Base-by-base conservation (phyloP, 495 filamentous ascomycete species). In the Trichoderma virens region DNA sequence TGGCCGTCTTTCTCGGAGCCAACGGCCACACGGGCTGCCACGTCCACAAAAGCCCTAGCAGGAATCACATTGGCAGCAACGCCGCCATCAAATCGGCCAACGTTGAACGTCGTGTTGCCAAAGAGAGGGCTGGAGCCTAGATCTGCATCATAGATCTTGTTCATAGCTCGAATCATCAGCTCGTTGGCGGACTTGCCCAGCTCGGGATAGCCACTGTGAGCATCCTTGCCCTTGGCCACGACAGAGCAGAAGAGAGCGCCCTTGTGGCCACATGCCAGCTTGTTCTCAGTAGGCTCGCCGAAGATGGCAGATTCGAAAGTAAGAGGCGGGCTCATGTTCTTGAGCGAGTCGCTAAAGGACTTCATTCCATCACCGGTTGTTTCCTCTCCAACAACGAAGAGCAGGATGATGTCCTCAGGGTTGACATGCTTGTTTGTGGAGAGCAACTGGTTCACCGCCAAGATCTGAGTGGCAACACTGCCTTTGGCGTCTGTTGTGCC, bases 361-460 rank as follows among this genome's bases (percentile, higher is more conserved):
- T 75, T 82, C 94, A 98, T 97, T n/a, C 93, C 93, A 64, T 89
- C 86, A 18, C 93, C 93, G 28, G 80, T 78, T 23, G 77, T 82
- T 71, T 97, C 93, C 71, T 98, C 93, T 62, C 90, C 91, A 3
- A 96, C 91, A 9, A 98, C 93, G 76, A 88, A 97, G 30, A 97
- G 83, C 8, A 98, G 82, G 51, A 85, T 87, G 3, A 95, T 72
- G 43, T 85, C 78, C 2, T 73, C 75, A 5, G 70, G 70, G 3
- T 64, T 35, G 25, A 87, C 67, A 18, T 56, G 3, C 6, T 80
- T 74, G 28, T 76, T 67, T 0, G 74, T 59, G 0, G 71, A 65
- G 18, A 93, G 74, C 25, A 91, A 81, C 60, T 87, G 80, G 64
- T 85, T 75, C 2, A 88, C 74, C 5, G 91, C 90, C 59, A 78